Evolutionary conservation across 805 yeast genomes (phyloP).

Genomic region (Metschnikowia lachancei): DNA sequence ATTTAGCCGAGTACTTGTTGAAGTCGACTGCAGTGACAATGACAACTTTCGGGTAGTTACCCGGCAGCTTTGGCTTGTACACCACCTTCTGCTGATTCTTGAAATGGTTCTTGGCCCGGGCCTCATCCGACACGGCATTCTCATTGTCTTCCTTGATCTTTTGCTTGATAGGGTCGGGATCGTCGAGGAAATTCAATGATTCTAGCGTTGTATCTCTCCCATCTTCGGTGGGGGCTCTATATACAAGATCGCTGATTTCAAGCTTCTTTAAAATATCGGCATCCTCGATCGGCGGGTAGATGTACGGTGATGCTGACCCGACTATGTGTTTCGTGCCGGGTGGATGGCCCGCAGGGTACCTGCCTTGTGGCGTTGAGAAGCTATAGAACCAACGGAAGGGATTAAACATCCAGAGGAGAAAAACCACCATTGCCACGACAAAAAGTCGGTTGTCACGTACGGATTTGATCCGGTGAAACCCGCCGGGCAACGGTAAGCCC

Average conservation of each 20-base stretch:
- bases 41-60: constrained; percentile 60
- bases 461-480: constrained; percentile 7
- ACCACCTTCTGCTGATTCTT: constrained; percentile 64
- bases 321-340: constrained; percentile 34
- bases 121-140: constrained; percentile 42
- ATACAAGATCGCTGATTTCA: constrained; percentile 40
- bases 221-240: constrained; percentile 46
- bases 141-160: constrained; percentile 46
- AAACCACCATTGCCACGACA: constrained; percentile 5
- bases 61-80: constrained; percentile 35
- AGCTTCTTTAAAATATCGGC: constrained; percentile 59
- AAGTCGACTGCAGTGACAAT: constrained; percentile 79
- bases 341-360: constrained; percentile 35
- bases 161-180: constrained; percentile 35
- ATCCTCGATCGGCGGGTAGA: constrained; percentile 75
- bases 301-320: constrained; percentile 49
- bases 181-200: constrained; percentile 46
- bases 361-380: not conserved
- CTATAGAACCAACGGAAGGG: constrained; percentile 7
- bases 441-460: constrained; percentile 10
- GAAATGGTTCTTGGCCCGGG: constrained; percentile 53
- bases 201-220: constrained; percentile 22
- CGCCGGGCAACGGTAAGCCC: constrained; percentile 15
- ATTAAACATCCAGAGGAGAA: constrained; percentile 15
- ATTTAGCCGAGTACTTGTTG: constrained; percentile 57